Evolutionary conservation across 768 basidiomycete species (phyloP), one percentile per base, ranked within the genome.

Genomic region (Botryobasidium botryosum): DNA sequence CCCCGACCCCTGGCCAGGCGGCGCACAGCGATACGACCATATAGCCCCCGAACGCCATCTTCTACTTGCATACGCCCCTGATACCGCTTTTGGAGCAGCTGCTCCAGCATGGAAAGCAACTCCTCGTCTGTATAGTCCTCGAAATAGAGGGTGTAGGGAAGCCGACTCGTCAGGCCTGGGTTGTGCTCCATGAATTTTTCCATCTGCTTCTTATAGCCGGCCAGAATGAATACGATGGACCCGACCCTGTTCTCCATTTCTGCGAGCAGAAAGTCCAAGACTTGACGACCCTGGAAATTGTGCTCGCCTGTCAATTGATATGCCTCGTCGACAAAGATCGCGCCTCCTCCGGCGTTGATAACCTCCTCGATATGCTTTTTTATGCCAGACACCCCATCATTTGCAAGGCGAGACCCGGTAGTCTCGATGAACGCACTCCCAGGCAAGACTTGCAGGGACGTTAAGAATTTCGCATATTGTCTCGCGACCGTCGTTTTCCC

Each of bases 141-240:
- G 50, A 81, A 80, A 10, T 70, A 60, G 26, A 81, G 61, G 28
- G 56, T 58, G 48, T 74, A 68, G 0, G 79, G 79, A 6, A 81
- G 72, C n/a, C 79, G 74, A 58, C 77, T 79, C 6, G 60, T 58
- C 10, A 81, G 56, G 1, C 79, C 79, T 2, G 79, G 77, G 52
- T 81, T 80, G 48, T 79, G 77, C 48, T 79, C 77, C 48, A 81
- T 80, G 60, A 81, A 81, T 35, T 67, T 72, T 51, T 81, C 79
- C 79, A 81, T 80, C 56, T 81, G 64, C 44, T 70, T 74, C 55
- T 62, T 69, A 55, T 81, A 81, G 3, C 79, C 79, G 0, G 79
- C 79, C 2, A 81, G 62, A 44, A 81, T 71, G 59, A 81, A 81
- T 8, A 78, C 73, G 5, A 79, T 50, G 5, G 61, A 71, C 4